Evolutionary conservation across 2,329 filamentous ascomycete species (phyloP), one percentile per base, ranked within the genome.

Genomic region (Fusarium paranaense): DNA sequence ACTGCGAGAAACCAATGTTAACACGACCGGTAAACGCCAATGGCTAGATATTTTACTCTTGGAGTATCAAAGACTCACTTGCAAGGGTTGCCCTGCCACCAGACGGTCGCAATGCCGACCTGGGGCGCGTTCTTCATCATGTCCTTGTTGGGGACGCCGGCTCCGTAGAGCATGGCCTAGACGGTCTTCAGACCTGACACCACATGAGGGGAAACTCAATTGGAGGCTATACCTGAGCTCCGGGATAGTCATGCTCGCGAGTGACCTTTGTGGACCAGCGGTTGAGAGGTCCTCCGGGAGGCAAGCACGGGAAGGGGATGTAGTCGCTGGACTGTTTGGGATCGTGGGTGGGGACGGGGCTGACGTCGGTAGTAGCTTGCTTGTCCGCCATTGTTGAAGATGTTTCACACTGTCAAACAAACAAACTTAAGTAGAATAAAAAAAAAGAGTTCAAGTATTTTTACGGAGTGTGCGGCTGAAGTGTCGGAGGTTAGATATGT

Each of bases 21-120:
- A 52, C 47, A 52, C 47, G 27, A 30, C 25, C 9, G 10, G 47
- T n/a, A 52, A 52, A 16, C 30, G n/a, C 25, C 38, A 58, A 38
- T 61, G 47, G 6, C 37, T 18, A 14, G 47, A 32, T 13, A 52
- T 32, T 13, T 5, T n/a, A 52, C 6, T 30, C 27, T 4, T 2
- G 4, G 4, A 52, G 10, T 14, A 11, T n/a, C 6, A 32, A 4
- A 14, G 47, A 88, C 92, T 85, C 83, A 94, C 92, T 98, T 98
- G 90, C 95, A 98, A 40, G 96, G 94, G 81, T 98, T 98, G 32
- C 96, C 96, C 84, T 98, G 95, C 95, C 95, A 98, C 95, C 95
- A 98, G 6, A 98, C 94, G 6, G 93, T 95, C 9, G 95, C 93
- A 80, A 98, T 91, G 67, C 96, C 96, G 30, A 98, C 94, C 73